Conservation (phyloP, 495 filamentous ascomycete species). For the Neurospora sp. region DNA sequence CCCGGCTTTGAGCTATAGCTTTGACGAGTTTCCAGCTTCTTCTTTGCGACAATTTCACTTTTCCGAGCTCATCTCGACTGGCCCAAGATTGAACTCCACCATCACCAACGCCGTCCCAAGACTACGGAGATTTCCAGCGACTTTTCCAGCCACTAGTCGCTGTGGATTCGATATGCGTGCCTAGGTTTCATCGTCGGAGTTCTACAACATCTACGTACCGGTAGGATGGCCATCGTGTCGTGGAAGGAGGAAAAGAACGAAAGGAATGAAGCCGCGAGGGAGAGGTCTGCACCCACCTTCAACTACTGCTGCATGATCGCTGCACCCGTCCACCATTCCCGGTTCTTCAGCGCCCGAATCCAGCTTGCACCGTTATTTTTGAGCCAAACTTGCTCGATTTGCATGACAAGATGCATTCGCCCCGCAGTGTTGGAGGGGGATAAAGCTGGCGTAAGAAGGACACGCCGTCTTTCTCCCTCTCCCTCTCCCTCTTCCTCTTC, state of each 20-base stretch:
- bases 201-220: no score
- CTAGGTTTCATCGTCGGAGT: no score
- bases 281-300: neutral
- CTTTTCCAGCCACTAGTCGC: neutral
- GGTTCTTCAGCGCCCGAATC: neutral
- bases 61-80: neutral
- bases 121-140: neutral
- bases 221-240: neutral
- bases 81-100: neutral
- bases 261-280: neutral
- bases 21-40: neutral
- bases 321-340: neutral
- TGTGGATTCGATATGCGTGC: neutral
- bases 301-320: neutral
- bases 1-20: neutral
- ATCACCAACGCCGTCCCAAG: neutral
- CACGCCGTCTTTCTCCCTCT: neutral
- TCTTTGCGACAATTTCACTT: no score
- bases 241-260: neutral
- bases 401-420: neutral
- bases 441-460: neutral
- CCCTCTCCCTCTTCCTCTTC: neutral
- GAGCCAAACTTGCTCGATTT: neutral
- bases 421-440: neutral
- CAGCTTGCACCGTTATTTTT: neutral